phyloP scores from a whole-genome alignment of 305 asterid species.

The Fraxinus ornus region DNA sequence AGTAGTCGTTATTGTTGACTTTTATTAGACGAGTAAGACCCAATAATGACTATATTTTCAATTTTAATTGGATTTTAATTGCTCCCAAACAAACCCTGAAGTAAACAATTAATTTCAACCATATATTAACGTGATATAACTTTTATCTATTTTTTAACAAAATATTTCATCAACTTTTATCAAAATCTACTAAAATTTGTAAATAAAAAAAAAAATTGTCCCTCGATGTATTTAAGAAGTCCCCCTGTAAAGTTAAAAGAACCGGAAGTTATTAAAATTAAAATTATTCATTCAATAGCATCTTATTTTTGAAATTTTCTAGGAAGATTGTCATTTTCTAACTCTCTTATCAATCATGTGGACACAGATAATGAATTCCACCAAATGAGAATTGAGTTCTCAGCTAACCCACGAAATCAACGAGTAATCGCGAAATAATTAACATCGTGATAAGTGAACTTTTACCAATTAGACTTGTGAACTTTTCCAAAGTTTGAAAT shows the following conservation, averaged over 20 bases:
- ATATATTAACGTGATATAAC: neutral
- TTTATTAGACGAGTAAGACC: no score
- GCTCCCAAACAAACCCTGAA: no score
- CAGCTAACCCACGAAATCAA: neutral
- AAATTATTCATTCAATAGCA: no score
- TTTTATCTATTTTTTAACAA: neutral
- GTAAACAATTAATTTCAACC: neutral
- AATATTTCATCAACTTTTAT: no score
- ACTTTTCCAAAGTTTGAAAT: slow-evolving; percentile 38
- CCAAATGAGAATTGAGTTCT: neutral
- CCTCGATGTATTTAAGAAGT: no score
- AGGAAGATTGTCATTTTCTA: neutral
- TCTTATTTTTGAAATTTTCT: neutral
- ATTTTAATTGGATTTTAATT: no score
- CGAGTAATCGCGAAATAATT: neutral
- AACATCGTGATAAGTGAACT: neutral
- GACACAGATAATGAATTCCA: neutral
- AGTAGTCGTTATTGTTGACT: no score
- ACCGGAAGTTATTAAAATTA: no score
- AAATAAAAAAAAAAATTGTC: no score
- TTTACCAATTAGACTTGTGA: neutral
- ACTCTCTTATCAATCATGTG: neutral
- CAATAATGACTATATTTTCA: no score
- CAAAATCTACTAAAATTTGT: no score
- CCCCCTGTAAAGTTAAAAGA: no score